Evolutionary conservation across 129 eudicot species (phyloP), one percentile per base, ranked within the genome.

Genomic region (Helichrysum umbraculigerum): DNA sequence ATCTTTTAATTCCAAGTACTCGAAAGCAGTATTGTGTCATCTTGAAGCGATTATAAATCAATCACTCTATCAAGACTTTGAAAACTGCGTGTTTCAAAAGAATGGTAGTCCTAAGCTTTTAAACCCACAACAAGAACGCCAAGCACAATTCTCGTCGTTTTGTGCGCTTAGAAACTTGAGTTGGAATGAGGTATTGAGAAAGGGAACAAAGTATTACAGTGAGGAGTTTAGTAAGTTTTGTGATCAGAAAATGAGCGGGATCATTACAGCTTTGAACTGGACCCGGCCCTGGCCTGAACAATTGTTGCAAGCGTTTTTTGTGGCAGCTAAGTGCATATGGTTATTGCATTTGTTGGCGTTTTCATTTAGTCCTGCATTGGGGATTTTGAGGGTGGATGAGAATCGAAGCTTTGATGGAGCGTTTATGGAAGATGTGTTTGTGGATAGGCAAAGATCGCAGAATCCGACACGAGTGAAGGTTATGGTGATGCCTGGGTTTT

Each of bases 241-340:
- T 62, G 99, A 95, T 82, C 86, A 89, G 79, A 95, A 91, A 54
- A 95, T 95, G 99, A 87, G 93, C 51, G 82, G 90, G 44, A 82
- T 91, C 8, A 85, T 95, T 25, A 44, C 84, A 0, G 78, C 87
- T 6, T 73, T 95, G 39, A 90, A 83, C 67, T 89, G 97, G 97
- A 95, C 90, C 22, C 85, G 96, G 37, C 92, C 97, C 0, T 95
- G 99, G 99, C 86, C 97, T 9, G 99, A 95, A 72, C 88, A 84
- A 78, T 85, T 95, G 22, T 82, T 95, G 22, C 97, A 95, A 68
- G 84, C 92, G 1, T 95, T 95, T 69, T 95, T 95, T 72, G 96
- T 91, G 42, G 96, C 97, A 33, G 94, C 97, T 4, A 95, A 95
- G 66, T 95, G 97, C 79, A 83, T 94, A 42, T 94, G 98, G 98